Evolutionary conservation across 768 basidiomycete species (phyloP), one percentile per base, ranked within the genome.

Genomic region (Suillus clintonianus): DNA sequence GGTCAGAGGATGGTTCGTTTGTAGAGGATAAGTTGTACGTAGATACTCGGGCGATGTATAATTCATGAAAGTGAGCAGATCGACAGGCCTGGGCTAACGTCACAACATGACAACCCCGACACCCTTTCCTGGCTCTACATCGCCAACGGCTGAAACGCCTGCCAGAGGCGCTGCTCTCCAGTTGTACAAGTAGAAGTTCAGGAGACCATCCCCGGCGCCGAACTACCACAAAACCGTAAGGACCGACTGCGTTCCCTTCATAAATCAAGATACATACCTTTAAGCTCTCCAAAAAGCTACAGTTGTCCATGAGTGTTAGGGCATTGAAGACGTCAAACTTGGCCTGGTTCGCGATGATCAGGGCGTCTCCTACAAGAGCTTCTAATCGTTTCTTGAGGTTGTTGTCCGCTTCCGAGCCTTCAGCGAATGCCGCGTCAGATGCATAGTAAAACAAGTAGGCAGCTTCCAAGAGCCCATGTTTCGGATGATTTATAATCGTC

Each of bases 361-460:
- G 72, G 1, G 94, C 89, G 75, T 99, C 97, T 10, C 83, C 83
- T 30, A 97, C 81, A 58, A 99, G 80, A 9, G 82, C 81, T 59
- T 83, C 79, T 64, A 99, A 78, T 48, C 96, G 84, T 64, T 83
- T 82, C 75, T 89, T 90, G 60, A 97, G 74, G 32, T 75, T 78
- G 30, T 80, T 85, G 50, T 86, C 84, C n/a, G 83, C 83, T 59
- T 92, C 88, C 37, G 85, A 82, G 9, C 79, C 85, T 22, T 83
- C 80, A 59, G 83, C 74, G 66, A 94, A 89, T 3, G 88, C 91
- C 5, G 80, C 82, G 58, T 91, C 89, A 8, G 91, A 90, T 22
- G 94, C 97, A 71, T 99, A 99, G 78, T 98, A 99, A 77, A 87
- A 99, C 27, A 98, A 82, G 77, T 99, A 99, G 13, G 94, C 97